phyloP scores from a whole-genome alignment of 75 land plant species.

The Ceratopteris richardii region DNA sequence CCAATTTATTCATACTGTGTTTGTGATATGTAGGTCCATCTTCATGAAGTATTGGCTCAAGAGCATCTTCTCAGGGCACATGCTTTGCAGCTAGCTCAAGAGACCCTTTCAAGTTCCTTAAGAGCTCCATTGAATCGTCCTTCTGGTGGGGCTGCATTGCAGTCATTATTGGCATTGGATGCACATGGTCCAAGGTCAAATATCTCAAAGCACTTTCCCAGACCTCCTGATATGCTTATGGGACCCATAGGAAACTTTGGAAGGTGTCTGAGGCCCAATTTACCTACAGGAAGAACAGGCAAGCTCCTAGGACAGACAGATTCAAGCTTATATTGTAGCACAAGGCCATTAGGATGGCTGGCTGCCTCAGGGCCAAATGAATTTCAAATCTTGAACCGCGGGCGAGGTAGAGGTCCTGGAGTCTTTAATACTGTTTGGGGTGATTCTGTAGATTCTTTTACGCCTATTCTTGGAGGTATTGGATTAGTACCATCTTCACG shows the following conservation, averaged over 20 bases:
- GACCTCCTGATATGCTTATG: constrained; percentile 12
- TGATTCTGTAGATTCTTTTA: neutral
- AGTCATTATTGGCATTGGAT: constrained; percentile 17
- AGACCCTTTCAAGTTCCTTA: constrained; percentile 2
- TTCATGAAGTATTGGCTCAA: constrained; percentile 23
- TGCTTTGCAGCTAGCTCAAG: constrained; percentile 15
- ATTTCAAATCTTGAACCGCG: constrained; percentile 7
- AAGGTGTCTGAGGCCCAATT: constrained; percentile 12
- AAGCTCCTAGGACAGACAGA: constrained; percentile 6
- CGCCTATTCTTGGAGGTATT: neutral
- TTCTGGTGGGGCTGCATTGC: constrained; percentile 2
- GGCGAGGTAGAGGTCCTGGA: constrained; percentile 11
- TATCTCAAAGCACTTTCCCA: constrained; percentile 21
- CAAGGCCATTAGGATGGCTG: constrained; percentile 6
- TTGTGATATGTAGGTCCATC: constrained; percentile 15
- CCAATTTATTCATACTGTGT: too few relatives aligned
- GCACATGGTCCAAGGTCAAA: constrained; percentile 10
- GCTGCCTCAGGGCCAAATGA: constrained; percentile 4
- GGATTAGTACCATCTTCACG: neutral
- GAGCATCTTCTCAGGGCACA: constrained; percentile 23
- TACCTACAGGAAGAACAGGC: constrained; percentile 14
- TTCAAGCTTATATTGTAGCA: neutral
- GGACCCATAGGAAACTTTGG: constrained; percentile 9
- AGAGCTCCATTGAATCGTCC: constrained; percentile 14
- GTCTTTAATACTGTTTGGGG: neutral